Evolutionary conservation across 2,329 filamentous ascomycete species (phyloP).

Genomic region (Emericellopsis atlantica): DNA sequence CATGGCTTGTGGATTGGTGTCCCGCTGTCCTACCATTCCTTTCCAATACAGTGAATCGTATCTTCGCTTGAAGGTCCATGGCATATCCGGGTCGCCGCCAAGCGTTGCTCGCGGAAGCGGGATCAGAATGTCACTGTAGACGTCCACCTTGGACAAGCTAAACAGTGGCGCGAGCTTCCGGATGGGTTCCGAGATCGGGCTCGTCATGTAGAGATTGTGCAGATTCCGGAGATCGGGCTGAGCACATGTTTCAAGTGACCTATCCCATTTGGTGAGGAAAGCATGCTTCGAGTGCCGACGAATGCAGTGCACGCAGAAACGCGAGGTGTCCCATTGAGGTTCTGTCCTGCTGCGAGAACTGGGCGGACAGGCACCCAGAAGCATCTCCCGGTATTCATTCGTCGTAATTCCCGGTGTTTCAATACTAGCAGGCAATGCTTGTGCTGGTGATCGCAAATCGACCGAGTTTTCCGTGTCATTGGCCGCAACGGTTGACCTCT

Average conservation of each 20-base stretch:
- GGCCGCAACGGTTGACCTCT: conserved; percentile 6
- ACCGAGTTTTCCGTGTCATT: background rate
- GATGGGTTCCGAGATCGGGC: conserved; percentile 48
- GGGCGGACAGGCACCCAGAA: conserved; percentile 43
- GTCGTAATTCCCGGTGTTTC: conserved; percentile 8
- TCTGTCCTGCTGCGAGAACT: conserved; percentile 45
- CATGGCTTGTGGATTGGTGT: conserved; percentile 37
- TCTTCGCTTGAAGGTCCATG: conserved; percentile 44
- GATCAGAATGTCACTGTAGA: conserved; percentile 67
- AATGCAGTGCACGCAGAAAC: conserved; percentile 52
- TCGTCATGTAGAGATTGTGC: conserved; percentile 60
- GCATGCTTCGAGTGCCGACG: conserved; percentile 53
- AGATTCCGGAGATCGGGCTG: conserved; percentile 65
- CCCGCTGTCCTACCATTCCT: conserved; percentile 49
- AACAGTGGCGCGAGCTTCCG: conserved; percentile 62
- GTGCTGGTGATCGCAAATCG: too few relatives aligned
- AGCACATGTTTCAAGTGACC: conserved; percentile 56
- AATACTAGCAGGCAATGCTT: background rate
- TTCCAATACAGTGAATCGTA: conserved; percentile 61
- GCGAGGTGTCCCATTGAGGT: conserved; percentile 49
- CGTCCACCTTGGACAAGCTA: conserved; percentile 58
- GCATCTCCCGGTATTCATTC: conserved; percentile 26
- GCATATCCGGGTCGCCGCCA: conserved; percentile 27
- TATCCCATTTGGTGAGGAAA: conserved; percentile 53
- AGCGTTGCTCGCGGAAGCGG: conserved; percentile 35